phyloP scores from a whole-genome alignment of 2,329 filamentous ascomycete genomes.

The Arthrobotrys iridis region DNA sequence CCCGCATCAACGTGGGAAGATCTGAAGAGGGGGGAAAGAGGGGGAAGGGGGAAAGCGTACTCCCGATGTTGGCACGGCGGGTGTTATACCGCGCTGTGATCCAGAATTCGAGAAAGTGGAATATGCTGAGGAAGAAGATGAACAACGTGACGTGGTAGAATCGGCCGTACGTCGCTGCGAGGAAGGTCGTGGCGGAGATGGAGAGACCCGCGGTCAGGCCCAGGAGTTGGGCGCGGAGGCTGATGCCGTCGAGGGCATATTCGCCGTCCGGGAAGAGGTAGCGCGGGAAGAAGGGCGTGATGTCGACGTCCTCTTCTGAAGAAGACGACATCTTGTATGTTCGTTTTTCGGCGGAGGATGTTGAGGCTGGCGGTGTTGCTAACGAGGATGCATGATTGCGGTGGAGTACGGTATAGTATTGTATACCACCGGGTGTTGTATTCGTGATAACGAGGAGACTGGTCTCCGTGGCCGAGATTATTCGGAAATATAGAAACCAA shows the following conservation, averaged over 20 bases:
- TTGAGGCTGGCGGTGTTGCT: no score
- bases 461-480: no score
- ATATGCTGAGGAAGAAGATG: slow-evolving; percentile 74
- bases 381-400: neutral
- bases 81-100: slow-evolving; percentile 88
- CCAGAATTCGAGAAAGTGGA: slow-evolving; percentile 98
- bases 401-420: no score
- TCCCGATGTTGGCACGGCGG: slow-evolving; percentile 73
- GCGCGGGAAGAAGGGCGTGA: slow-evolving; percentile 53
- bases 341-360: neutral
- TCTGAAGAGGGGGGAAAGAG: neutral
- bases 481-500: no score
- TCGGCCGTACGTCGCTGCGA: neutral
- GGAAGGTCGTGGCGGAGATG: slow-evolving; percentile 21
- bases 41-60: slow-evolving; percentile 12
- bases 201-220: slow-evolving; percentile 51
- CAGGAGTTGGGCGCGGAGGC: slow-evolving; percentile 69
- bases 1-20: no score
- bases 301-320: slow-evolving; percentile 40
- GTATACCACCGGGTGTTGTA: no score
- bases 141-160: slow-evolving; percentile 65
- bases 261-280: slow-evolving; percentile 63
- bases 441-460: no score
- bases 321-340: slow-evolving; percentile 30
- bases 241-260: slow-evolving; percentile 71